Base-by-base conservation (phyloP, 192 early-diverging fungal genomes). In the Coemansia sp. region DNA sequence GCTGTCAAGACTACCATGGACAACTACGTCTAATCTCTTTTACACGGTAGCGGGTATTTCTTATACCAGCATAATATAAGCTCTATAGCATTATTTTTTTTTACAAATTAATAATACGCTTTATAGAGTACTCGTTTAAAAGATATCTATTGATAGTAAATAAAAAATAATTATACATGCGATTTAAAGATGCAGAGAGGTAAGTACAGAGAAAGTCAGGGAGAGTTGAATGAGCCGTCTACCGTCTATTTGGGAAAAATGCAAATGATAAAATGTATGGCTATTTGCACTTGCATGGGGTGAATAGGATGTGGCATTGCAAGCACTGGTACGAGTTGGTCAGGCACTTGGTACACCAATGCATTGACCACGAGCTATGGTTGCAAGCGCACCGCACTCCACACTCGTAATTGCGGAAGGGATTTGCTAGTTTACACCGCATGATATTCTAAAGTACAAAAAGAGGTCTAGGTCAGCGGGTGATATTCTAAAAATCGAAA, bases 1-100 rank as follows among this genome's bases (percentile, higher is more conserved):
- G 75, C 56, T 23, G 75, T 71, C 75, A 77, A 77, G 75, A 77
- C 75, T 58, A 77, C 75, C 62, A 58, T 71, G 52, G 75, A 77
- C 75, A 66, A 49, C 68, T 63, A 66, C 58, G 60, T 67, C 64
- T 77, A 71, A 64, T 43, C 12, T 15, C n/a, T 28, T 6, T 5
- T 47, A 47, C 45, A 47, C 23, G 12, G 20, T 34, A 34, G 10
- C 10, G 32, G 32, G 6, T 34, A 34, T 34, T 26, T 26, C 30
- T 34, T 10, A 34, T 34, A 34, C 32, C 32, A 34, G 32, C 32
- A 34, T 34, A 34, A 34, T 44, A 31, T 16, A 14, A 3, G 12
- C 26, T 43, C 31, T 44, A 30, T 18, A 41, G n/a, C 36, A 18
- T 43, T 49, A 23, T 51, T 34, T 10, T 37, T 47, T n/a, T 51